A percentile compares a stretch with the other conserved stretches of the same genome.
phyloP scores from a whole-genome alignment of 139 green algal species.

The Tetraselmis striata region DNA sequence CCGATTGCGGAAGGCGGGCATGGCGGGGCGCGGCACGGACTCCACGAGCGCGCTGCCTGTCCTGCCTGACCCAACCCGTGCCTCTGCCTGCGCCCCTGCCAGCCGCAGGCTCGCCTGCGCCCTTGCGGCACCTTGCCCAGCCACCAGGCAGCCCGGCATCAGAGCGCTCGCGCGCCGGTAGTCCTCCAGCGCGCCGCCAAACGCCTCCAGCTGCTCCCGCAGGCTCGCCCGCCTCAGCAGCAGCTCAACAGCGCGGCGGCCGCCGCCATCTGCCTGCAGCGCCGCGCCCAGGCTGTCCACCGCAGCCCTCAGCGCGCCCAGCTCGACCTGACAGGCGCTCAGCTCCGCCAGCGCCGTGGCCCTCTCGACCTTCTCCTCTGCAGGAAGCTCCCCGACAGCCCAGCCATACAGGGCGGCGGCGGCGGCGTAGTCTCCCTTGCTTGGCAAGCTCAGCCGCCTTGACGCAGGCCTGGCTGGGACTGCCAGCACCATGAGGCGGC shows the following conservation, averaged over 20 bases:
- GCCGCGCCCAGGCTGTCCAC: background rate
- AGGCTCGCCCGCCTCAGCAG: background rate
- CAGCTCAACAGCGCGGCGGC: background rate
- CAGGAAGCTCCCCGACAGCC: background rate
- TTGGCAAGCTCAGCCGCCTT: background rate
- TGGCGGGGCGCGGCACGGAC: background rate
- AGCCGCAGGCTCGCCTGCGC: background rate
- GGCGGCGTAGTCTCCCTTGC: background rate
- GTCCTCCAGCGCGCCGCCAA: background rate
- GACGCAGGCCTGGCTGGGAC: background rate
- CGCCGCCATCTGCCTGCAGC: background rate
- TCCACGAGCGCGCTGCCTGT: background rate
- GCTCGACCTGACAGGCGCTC: background rate
- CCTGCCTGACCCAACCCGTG: background rate
- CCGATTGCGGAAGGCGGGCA: background rate
- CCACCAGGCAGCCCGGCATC: background rate
- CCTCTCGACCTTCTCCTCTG: background rate
- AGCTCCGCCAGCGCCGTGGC: background rate
- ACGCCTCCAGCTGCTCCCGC: background rate
- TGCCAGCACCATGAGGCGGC: no score
- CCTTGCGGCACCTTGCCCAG: background rate
- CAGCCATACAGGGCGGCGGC: background rate
- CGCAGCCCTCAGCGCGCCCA: background rate
- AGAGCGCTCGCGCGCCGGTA: background rate
- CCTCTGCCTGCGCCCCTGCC: background rate